A percentile compares a stretch with the other conserved stretches of the same genome.
Evolutionary conservation across 2,329 filamentous ascomycete species (phyloP).

Genomic region (Diaporthe sp.): DNA sequence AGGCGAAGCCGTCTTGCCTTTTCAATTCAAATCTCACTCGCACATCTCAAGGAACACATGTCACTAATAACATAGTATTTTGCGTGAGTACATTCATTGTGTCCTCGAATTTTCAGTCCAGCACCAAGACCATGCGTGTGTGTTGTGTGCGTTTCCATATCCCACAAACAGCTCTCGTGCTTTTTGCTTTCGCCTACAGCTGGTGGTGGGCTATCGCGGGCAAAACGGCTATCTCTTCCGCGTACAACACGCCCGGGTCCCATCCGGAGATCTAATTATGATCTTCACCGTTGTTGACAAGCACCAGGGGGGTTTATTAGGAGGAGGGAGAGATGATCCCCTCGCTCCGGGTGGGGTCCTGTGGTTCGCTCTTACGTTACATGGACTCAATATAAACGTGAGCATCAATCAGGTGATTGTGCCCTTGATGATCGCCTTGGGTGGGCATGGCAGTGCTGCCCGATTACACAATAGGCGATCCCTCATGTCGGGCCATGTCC

Average conservation of each 20-base stretch:
- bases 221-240: not conserved
- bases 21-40: not conserved
- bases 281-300: not conserved
- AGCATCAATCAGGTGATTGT: constrained; percentile 23
- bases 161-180: not conserved
- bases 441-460: not conserved
- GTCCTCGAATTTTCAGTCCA: not conserved
- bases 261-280: not conserved
- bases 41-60: not conserved
- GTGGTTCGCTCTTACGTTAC: constrained; percentile 6
- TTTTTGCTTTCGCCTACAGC: not conserved
- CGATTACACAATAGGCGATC: not conserved
- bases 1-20: not conserved
- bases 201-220: not conserved
- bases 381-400: not conserved
- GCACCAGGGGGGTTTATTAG: not conserved
- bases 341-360: not conserved
- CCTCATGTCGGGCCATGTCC: not conserved
- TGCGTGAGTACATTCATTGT: not conserved
- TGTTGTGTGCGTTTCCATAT: not conserved
- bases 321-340: not conserved
- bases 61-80: not conserved
- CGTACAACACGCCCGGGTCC: not conserved
- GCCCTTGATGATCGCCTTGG: not conserved
- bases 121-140: not conserved